phyloP scores from a whole-genome alignment of 805 yeast species.

The Torulaspora indica region DNA sequence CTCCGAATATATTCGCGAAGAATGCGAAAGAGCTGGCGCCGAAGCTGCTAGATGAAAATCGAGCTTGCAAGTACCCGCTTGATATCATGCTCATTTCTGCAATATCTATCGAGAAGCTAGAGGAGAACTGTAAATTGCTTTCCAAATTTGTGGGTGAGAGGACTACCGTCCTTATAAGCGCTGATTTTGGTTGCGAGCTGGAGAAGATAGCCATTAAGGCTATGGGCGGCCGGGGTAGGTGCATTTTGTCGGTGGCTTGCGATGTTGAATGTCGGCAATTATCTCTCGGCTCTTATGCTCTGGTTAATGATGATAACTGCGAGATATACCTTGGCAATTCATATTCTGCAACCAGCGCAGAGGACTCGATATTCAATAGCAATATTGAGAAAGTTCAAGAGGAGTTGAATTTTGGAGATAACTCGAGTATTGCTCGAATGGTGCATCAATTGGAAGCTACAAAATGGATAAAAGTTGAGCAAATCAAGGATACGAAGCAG shows the following conservation, averaged over 20 bases:
- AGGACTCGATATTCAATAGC: conserved; percentile 4
- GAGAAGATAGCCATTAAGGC: conserved; percentile 22
- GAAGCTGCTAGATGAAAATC: conserved; percentile 11
- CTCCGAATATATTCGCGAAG: conserved; percentile 32
- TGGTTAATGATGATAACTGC: conserved; percentile 28
- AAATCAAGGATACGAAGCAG: conserved; percentile 11
- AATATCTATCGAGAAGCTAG: conserved; percentile 26
- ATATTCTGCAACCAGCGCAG: conserved; percentile 15
- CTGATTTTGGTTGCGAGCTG: conserved; percentile 33
- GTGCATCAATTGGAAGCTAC: conserved; percentile 17
- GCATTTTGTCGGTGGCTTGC: conserved; percentile 27
- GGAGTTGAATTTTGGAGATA: conserved; percentile 4
- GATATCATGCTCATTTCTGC: conserved; percentile 30
- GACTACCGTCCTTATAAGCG: conserved; percentile 27
- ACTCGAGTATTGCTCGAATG: conserved; percentile 13
- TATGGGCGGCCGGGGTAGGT: conserved; percentile 19
- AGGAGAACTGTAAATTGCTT: conserved; percentile 20
- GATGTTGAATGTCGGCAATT: conserved; percentile 33
- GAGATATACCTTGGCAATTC: conserved; percentile 28
- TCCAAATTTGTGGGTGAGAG: conserved; percentile 17
- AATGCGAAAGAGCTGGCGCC: conserved; percentile 19
- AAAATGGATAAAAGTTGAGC: conserved; percentile 21
- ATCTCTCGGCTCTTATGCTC: conserved; percentile 32
- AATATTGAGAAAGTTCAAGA: conserved; percentile 11
- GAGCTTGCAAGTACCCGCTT: conserved; percentile 20